Conservation (phyloP, 2,329 filamentous ascomycete species). For the Xylariales sp. region DNA sequence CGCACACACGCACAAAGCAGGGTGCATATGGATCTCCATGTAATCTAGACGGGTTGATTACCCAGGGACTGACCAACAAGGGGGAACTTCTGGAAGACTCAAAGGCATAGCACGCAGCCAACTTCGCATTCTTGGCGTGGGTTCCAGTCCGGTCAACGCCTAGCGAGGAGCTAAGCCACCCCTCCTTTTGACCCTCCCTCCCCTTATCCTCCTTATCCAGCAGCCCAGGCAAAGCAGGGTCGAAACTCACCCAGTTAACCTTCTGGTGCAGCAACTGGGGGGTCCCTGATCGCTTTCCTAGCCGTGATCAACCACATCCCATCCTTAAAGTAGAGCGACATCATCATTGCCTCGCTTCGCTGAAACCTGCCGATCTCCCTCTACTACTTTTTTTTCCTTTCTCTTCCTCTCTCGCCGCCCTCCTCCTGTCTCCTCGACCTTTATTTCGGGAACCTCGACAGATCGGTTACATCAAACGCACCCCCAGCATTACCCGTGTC, state of each 20-base stretch:
- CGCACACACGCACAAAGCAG: too few species aligned
- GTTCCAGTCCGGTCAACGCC: too few species aligned
- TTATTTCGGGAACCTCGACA: not conserved
- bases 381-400: not conserved
- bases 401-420: not conserved
- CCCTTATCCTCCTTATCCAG: not conserved
- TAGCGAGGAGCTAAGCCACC: not conserved
- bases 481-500: too few species aligned
- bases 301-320: slow-evolving; percentile 5
- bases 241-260: too few species aligned
- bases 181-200: not conserved
- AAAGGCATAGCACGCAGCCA: too few species aligned
- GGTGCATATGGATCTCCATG: too few species aligned
- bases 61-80: too few species aligned
- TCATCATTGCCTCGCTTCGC: slow-evolving; percentile 7
- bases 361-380: slow-evolving; percentile 6
- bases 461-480: slow-evolving; percentile 1
- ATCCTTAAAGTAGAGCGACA: slow-evolving; percentile 4
- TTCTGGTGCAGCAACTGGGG: too few species aligned
- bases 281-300: not conserved
- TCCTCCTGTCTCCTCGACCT: not conserved
- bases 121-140: too few species aligned
- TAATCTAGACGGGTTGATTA: too few species aligned
- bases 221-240: too few species aligned
- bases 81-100: too few species aligned